Percentiles rank a stretch among this genome's conserved stretches.
Conservation (phyloP, 163 green algal species). For the Scenedesmus sp. region DNA sequence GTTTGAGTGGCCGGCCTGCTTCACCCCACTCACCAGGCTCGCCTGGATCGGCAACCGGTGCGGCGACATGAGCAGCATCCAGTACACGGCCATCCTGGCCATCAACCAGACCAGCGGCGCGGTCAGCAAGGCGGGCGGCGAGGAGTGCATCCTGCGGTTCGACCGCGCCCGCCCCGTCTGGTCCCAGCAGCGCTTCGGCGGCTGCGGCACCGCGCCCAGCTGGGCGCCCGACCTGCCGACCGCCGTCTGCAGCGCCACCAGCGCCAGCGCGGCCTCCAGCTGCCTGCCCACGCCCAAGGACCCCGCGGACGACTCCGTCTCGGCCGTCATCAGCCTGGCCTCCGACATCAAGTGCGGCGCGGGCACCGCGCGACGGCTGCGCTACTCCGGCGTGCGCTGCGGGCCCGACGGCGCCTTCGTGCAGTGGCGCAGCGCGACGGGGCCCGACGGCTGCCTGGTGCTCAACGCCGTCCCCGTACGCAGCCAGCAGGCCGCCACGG, state of each 20-base stretch:
- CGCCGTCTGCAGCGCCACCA: neutral
- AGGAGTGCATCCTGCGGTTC: neutral
- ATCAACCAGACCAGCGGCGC: neutral
- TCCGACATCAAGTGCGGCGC: neutral
- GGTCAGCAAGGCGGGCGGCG: neutral
- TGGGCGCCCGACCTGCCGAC: neutral
- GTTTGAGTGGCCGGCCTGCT: neutral
- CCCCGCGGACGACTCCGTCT: neutral
- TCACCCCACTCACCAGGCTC: neutral
- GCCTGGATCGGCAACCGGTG: neutral
- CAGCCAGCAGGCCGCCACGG: neutral
- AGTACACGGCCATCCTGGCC: neutral
- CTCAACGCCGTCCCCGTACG: neutral
- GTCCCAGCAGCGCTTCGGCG: neutral
- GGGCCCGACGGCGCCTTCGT: neutral
- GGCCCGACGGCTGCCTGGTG: slow-evolving; percentile 2
- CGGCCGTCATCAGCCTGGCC: neutral
- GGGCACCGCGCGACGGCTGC: neutral
- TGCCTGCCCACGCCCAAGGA: neutral
- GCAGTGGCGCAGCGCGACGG: neutral
- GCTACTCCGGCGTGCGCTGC: neutral
- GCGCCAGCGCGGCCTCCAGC: neutral
- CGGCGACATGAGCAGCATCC: neutral
- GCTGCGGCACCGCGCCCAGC: neutral
- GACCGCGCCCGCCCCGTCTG: neutral